Percentiles rank a stretch among this genome's conserved stretches.
phyloP scores from a whole-genome alignment of 495 filamentous ascomycete species.

The Sporormia fimetaria region DNA sequence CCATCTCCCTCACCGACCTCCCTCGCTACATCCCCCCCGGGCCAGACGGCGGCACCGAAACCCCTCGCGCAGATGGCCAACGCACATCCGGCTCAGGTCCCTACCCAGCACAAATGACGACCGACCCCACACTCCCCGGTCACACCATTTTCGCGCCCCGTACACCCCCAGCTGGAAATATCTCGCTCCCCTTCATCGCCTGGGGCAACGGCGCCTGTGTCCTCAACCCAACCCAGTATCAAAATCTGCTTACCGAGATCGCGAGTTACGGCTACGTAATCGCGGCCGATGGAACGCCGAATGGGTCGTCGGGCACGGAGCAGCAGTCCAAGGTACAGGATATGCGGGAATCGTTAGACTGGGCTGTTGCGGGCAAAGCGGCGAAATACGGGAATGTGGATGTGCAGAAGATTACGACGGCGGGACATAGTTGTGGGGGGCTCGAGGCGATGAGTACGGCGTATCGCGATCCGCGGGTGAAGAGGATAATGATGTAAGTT shows the following conservation, averaged over 20 bases:
- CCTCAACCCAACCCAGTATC: background rate
- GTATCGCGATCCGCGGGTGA: slow-evolving; percentile 16
- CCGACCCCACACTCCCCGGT: slow-evolving; percentile 5
- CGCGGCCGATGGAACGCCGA: slow-evolving; percentile 13
- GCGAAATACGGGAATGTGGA: slow-evolving; percentile 15
- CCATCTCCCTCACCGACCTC: slow-evolving; percentile 12
- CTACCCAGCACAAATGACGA: slow-evolving; percentile 14
- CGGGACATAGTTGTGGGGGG: slow-evolving; percentile 14
- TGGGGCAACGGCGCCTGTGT: slow-evolving; percentile 20
- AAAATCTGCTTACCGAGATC: slow-evolving; percentile 13
- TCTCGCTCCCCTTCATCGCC: slow-evolving; percentile 13
- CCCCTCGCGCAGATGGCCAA: background rate
- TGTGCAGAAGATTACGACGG: slow-evolving; percentile 7
- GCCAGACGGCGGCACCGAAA: background rate
- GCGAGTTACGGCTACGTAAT: slow-evolving; percentile 15
- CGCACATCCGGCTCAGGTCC: slow-evolving; percentile 13
- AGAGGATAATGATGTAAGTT: slow-evolving; percentile 17
- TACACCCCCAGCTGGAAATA: slow-evolving; percentile 3
- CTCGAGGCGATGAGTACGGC: slow-evolving; percentile 10
- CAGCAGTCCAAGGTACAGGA: slow-evolving; percentile 9
- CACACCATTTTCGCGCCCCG: slow-evolving; percentile 15
- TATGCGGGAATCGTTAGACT: slow-evolving; percentile 12
- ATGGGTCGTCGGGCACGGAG: background rate
- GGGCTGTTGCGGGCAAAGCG: slow-evolving; percentile 12
- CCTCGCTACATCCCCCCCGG: slow-evolving; percentile 1